These are phyloP conservation scores for Pichia sp. DNA, from an alignment of 1,139 yeast species.

Conservation along the genomic window DNA sequence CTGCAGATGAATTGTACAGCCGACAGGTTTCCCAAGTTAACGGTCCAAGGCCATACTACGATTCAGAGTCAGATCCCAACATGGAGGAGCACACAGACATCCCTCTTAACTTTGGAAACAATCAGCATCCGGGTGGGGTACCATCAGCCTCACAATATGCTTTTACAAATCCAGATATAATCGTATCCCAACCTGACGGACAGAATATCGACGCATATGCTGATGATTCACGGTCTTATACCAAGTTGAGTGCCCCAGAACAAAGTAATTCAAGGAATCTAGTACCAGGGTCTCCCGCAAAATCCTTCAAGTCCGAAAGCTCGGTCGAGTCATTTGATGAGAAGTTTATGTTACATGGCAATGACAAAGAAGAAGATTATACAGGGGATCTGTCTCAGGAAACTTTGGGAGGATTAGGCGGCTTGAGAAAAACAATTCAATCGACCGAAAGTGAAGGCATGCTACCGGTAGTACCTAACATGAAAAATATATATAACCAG, in stretches of 20 bases:
- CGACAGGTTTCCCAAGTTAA: conserved; percentile 8
- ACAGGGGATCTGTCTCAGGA: conserved; percentile 12
- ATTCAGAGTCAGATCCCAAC: conserved; percentile 5
- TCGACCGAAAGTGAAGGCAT: not conserved
- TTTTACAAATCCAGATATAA: not conserved
- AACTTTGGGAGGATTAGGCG: conserved; percentile 13
- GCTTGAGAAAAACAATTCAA: conserved; percentile 4
- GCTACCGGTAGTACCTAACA: conserved; percentile 6
- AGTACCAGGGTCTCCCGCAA: not conserved
- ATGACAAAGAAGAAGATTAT: not conserved
- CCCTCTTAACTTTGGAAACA: not conserved
- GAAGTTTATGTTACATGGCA: conserved; percentile 12
- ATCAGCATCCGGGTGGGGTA: not conserved
- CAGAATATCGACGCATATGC: not conserved
- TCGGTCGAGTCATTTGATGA: conserved; percentile 20
- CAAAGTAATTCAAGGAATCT: not conserved
- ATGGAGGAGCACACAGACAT: not conserved
- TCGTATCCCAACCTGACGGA: not conserved
- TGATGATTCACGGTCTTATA: not conserved
- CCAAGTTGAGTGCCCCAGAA: not conserved
- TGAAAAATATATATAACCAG: conserved; percentile 6
- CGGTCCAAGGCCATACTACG: conserved; percentile 13
- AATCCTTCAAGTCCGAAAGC: conserved; percentile 5
- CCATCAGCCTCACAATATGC: not conserved
- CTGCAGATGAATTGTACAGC: not conserved